phyloP scores from a whole-genome alignment of 2,329 filamentous ascomycete genomes.

The Rutstroemia sp. region DNA sequence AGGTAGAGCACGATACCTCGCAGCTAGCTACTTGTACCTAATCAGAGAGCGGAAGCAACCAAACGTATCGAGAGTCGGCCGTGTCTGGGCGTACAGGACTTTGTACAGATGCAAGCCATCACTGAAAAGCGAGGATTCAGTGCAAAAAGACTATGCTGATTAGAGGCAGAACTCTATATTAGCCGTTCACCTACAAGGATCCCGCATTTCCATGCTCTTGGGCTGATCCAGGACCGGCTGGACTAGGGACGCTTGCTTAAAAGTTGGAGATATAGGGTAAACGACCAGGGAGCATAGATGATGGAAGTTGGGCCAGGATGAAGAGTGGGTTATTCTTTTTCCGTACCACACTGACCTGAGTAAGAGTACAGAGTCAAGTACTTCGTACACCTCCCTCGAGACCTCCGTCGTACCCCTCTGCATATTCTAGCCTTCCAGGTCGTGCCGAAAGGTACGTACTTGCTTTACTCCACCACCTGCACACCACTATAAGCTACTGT shows the following conservation, averaged over 20 bases:
- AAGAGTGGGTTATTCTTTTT: background rate
- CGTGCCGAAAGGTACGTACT: background rate
- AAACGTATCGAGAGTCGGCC: background rate
- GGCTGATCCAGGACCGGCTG: slow-evolving; percentile 12
- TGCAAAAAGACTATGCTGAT: background rate
- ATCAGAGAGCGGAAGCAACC: background rate
- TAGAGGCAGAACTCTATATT: background rate
- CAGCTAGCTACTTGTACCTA: no score
- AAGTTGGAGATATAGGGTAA: slow-evolving; percentile 8
- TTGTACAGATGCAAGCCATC: background rate
- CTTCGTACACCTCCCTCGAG: no score
- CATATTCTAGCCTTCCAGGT: background rate
- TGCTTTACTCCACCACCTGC: background rate
- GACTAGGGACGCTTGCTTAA: slow-evolving; percentile 4
- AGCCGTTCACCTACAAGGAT: slow-evolving; percentile 12
- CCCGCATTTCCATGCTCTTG: slow-evolving; percentile 18
- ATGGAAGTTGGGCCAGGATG: background rate
- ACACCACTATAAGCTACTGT: background rate
- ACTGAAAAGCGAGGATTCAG: background rate
- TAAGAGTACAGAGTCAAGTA: background rate
- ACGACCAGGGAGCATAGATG: background rate
- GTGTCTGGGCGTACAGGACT: background rate
- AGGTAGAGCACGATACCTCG: no score
- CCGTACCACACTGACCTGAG: background rate
- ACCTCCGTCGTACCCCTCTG: no score